Base-by-base conservation (phyloP, 176 grass and related monocot species). In the Oryza officinalis region DNA sequence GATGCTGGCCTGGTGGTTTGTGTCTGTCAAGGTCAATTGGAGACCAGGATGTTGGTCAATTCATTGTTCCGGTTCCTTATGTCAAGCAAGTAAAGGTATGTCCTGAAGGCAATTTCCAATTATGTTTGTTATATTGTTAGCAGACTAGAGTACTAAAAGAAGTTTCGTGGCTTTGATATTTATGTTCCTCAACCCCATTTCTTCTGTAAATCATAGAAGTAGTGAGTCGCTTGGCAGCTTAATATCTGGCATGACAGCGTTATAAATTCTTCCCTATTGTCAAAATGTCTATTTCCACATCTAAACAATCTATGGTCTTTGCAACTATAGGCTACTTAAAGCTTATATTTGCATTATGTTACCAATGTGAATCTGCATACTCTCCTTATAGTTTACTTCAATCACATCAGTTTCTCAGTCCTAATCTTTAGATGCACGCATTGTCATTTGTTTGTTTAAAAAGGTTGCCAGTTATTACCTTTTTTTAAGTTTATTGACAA, bases 1-100 rank as follows among this genome's bases (percentile, higher is more conserved):
- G 96, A 87, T 95, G 93, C 76, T 98, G 96, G 96, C 96, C 96
- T 40, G 96, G 96, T 69, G 96, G 96, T 47, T 94, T 98, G 81
- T 98, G 96, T 66, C 27, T 98, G 80, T 98, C 96, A 84, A 93
- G 96, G 84, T 95, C 96, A 87, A 94, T 98, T 23, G 96, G 96
- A 69, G 96, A 98, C 89, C 88, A 91, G 43, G 92, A 98, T 85
- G 96, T 95, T 44, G 96, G 96, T 83, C 80, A 98, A 94, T 98
- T 87, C 92, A 98, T 98, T 5, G 83, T 98, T 71, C 96, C 96
- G 20, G 85, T 98, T 94, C 96, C 96, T 85, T 81, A 92, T 43
- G 91, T 98, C 43, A 98, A 98, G 77, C 93, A 98, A 96, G 63
- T 98, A 67, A 98, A 98, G 96, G 96, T 98, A 81, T 69, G 17